Evolutionary conservation across 106 monocot genomes (phyloP).

Genomic region (Acorus calamus): DNA sequence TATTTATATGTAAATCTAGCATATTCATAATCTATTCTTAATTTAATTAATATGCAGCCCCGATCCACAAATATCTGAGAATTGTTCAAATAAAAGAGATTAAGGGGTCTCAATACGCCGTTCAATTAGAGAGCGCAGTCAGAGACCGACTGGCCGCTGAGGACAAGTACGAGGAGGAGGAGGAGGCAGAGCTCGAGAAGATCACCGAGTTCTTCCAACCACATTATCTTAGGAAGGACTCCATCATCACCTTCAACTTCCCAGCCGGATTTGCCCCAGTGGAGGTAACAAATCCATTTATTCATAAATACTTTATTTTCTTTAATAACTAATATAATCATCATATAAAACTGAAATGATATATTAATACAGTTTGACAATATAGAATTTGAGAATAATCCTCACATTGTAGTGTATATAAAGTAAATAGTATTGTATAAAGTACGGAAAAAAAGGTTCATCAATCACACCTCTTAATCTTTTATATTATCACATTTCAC

Average conservation of each 20-base stretch:
- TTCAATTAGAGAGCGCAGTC: constrained; percentile 65
- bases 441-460: no score
- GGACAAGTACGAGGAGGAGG: constrained; percentile 84
- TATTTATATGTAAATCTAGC: no score
- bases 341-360: no score
- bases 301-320: no score
- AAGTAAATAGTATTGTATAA: no score
- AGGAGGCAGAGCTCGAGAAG: constrained; percentile 72
- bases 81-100: constrained; percentile 92
- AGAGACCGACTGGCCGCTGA: constrained; percentile 51
- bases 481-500: no score
- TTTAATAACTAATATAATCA: no score
- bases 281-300: constrained; percentile 38
- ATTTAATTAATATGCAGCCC: constrained; percentile 31
- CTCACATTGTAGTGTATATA: no score
- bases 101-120: constrained; percentile 80
- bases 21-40: no score
- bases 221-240: constrained; percentile 67
- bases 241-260: constrained; percentile 62
- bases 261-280: constrained; percentile 21
- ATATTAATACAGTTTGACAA: no score
- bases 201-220: constrained; percentile 63
- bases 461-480: no score
- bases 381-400: no score
- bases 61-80: constrained; percentile 50